Conservation (phyloP, 345 rosid genomes). For the Rhodamnia rubescens region DNA sequence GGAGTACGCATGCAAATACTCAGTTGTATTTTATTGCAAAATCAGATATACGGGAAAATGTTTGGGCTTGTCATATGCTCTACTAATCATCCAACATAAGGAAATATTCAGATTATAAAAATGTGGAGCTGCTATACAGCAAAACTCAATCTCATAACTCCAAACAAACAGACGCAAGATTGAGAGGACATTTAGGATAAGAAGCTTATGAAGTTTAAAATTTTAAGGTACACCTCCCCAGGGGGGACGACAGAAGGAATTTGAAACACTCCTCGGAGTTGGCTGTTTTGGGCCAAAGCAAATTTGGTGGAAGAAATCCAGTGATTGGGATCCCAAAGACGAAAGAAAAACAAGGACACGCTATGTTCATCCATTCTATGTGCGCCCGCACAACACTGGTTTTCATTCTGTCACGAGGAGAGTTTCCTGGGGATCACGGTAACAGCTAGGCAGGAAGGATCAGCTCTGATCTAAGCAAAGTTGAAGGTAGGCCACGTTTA, state of each 20-base stretch:
- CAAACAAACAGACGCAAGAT: not conserved
- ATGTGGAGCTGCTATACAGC: not conserved
- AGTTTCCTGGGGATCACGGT: not conserved
- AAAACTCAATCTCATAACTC: not conserved
- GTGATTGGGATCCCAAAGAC: not conserved
- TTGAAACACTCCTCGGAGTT: not conserved
- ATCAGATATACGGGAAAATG: not conserved
- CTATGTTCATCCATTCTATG: not conserved
- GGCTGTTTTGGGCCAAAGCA: not conserved
- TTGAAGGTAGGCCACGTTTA: not conserved
- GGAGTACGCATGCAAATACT: no score
- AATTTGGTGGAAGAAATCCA: not conserved
- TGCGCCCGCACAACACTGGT: not conserved
- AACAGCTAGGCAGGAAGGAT: not conserved
- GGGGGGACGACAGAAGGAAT: not conserved
- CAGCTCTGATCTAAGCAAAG: not conserved
- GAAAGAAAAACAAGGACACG: not conserved
- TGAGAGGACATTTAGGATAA: not conserved
- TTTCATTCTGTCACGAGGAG: not conserved
- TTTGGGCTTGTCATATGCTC: not conserved
- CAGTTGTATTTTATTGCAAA: not conserved
- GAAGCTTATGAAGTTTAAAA: not conserved
- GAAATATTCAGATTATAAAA: not conserved
- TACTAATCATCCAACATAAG: not conserved
- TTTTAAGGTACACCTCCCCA: not conserved